phyloP scores from a whole-genome alignment of 2,329 filamentous ascomycete species.

The Colletotrichum simmondsii region DNA sequence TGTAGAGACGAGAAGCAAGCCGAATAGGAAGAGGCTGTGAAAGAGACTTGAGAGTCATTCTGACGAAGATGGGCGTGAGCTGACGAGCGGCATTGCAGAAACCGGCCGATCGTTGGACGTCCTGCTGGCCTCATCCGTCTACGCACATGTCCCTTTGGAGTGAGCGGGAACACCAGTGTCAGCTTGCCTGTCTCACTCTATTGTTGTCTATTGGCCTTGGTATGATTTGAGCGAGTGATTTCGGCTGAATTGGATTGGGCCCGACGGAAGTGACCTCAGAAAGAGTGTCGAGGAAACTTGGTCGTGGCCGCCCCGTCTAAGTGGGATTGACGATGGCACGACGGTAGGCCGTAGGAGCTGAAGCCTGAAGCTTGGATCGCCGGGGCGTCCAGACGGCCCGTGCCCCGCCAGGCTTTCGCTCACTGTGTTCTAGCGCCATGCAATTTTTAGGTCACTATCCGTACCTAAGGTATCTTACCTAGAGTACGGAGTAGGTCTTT shows the following conservation, averaged over 20 bases:
- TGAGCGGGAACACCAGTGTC: neutral
- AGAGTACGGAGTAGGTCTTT: too few relatives aligned
- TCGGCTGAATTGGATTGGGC: constrained; percentile 6
- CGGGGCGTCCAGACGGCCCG: constrained; percentile 17
- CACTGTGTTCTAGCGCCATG: neutral
- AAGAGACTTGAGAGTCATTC: neutral
- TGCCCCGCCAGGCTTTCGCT: constrained; percentile 13
- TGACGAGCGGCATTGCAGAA: constrained; percentile 14
- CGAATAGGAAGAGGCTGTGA: neutral
- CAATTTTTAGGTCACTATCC: constrained; percentile 5
- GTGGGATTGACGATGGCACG: neutral
- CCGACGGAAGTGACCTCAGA: neutral
- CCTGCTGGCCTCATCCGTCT: neutral
- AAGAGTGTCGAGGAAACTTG: neutral
- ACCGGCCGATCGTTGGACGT: constrained; percentile 17
- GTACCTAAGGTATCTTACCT: neutral
- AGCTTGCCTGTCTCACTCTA: neutral
- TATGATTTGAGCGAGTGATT: neutral
- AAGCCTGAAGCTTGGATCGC: constrained; percentile 14
- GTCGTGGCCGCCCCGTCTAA: neutral
- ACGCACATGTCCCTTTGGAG: constrained; percentile 2
- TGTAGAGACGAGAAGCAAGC: neutral
- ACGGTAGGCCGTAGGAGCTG: neutral
- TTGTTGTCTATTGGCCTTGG: neutral
- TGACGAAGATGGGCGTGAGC: neutral